phyloP scores from a whole-genome alignment of 1,284 basidiomycete genomes.

The Marasmius oreades region DNA sequence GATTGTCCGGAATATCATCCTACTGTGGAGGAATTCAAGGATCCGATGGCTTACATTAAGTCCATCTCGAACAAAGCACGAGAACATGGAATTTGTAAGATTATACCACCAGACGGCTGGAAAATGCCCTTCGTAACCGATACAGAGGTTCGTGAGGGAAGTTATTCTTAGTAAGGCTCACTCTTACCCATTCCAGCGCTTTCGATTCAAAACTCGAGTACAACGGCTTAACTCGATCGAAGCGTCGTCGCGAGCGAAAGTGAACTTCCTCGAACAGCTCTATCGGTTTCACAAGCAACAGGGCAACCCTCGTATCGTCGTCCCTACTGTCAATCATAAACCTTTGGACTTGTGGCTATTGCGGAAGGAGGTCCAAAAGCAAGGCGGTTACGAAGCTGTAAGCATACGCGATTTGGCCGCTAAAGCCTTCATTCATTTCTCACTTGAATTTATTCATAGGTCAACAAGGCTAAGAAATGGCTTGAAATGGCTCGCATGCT shows the following conservation, averaged over 20 bases:
- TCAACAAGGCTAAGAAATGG: slow-evolving; percentile 82
- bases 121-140: slow-evolving; percentile 96
- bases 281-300: slow-evolving; percentile 91
- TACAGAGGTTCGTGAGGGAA: slow-evolving; percentile 64
- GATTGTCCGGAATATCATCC: slow-evolving; percentile 93
- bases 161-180: slow-evolving; percentile 26
- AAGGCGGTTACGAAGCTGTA: slow-evolving; percentile 87
- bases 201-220: slow-evolving; percentile 93
- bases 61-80: slow-evolving; percentile 76
- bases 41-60: slow-evolving; percentile 95
- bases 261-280: slow-evolving; percentile 97
- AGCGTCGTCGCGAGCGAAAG: slow-evolving; percentile 92
- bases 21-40: slow-evolving; percentile 85
- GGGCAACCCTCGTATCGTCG: slow-evolving; percentile 80
- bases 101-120: slow-evolving; percentile 93
- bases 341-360: slow-evolving; percentile 92
- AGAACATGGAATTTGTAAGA: slow-evolving; percentile 91
- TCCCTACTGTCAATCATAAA: slow-evolving; percentile 91
- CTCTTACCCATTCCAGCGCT: slow-evolving; percentile 50
- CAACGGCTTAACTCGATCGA: slow-evolving; percentile 97
- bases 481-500: slow-evolving; percentile 77
- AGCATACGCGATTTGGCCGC: slow-evolving; percentile 26
- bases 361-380: slow-evolving; percentile 84
- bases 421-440: slow-evolving; percentile 20
- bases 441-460: slow-evolving; percentile 41